Evolutionary conservation across 2,329 filamentous ascomycete species (phyloP), one percentile per base, ranked within the genome.

Genomic region (Apiospora arundinis): DNA sequence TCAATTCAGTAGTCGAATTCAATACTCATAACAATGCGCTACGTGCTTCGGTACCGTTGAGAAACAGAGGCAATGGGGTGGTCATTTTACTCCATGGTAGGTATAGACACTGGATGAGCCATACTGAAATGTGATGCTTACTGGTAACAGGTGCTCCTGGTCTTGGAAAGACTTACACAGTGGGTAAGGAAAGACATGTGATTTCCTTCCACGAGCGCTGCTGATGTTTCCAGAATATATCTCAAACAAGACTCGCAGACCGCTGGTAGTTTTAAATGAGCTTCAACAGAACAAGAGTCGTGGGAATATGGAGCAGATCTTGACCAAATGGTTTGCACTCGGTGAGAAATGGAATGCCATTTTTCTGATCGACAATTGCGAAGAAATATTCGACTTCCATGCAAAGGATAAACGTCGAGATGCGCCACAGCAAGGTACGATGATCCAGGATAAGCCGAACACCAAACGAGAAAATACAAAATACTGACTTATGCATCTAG

Each of bases 181-280:
- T 67, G 0, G 63, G 63, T 67, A 14, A 45, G 5, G 11, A 1
- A 4, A 37, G 18, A 65, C 1, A 44, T 6, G 2, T 1, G 2
- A 1, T 4, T 2, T 11, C 0, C 11, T 23, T 60, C 40, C 0
- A 8, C 1, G 23, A 4, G 6, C 5, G 1, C 18, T 23, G 8
- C n/a, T 40, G 12, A 37, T 7, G 11, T 21, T 1, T 4, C 28
- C 11, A 65, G 60, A 65, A 1, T 40, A 11, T 3, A 42, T 23
- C 18, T 65, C 60, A n/a, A 42, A 5, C 8, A 44, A 12, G 16
- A 25, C 37, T 28, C 37, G 23, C 2, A 37, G 63, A 7, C 63
- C 63, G 1, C 4, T 67, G 0, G 4, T 67, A 0, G n/a, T n/a
- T n/a, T n/a, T n/a, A n/a, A n/a, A n/a, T n/a, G n/a, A n/a, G n/a